Conservation (phyloP, 2,329 filamentous ascomycete genomes). For the Grosmannia clavigera region DNA sequence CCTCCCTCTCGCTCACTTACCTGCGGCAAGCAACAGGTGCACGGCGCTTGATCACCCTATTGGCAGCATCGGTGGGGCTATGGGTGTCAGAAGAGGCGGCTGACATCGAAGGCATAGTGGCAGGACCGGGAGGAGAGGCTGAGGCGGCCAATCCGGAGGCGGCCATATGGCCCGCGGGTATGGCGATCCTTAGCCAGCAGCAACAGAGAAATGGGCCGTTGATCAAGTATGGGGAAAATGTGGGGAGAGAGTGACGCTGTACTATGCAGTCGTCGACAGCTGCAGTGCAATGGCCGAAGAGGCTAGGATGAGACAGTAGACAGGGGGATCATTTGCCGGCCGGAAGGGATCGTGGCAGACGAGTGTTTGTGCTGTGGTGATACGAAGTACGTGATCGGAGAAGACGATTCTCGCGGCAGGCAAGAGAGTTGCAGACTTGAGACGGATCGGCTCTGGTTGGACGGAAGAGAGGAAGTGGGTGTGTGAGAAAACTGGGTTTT, state of each 20-base stretch:
- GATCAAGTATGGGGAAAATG: neutral
- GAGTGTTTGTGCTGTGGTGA: neutral
- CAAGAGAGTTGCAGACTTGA: neutral
- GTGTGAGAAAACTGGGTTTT: neutral
- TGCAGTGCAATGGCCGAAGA: too few species aligned
- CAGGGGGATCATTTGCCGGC: neutral
- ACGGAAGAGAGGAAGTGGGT: too few species aligned
- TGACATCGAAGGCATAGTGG: neutral
- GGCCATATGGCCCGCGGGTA: neutral
- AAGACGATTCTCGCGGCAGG: neutral
- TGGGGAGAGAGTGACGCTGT: neutral
- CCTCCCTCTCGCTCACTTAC: neutral
- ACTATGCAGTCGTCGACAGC: neutral
- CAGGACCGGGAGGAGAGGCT: neutral
- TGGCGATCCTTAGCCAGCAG: neutral
- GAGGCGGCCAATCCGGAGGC: neutral
- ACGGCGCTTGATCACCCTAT: slow-evolving; percentile 11
- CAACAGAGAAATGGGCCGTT: neutral
- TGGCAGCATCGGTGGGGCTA: neutral
- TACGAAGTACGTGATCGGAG: neutral
- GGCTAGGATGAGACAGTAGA: neutral
- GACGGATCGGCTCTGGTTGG: neutral
- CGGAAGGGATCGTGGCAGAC: neutral
- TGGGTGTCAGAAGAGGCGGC: neutral
- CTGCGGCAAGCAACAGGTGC: slow-evolving; percentile 14